phyloP scores from a whole-genome alignment of 1,284 basidiomycete genomes.

The Clitocybe nebularis region DNA sequence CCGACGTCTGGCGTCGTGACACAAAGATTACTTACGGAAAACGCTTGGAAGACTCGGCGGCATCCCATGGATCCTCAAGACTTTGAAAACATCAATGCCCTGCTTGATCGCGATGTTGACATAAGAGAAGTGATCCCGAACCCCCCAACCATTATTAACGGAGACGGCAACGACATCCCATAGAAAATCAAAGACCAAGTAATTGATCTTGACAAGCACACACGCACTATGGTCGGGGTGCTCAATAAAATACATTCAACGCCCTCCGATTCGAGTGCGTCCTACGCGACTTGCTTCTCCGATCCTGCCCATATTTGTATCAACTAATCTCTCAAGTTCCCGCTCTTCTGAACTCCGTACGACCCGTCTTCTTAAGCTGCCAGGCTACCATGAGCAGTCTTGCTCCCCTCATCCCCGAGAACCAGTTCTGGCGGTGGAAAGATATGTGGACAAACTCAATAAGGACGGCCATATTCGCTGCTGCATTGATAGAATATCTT shows the following conservation, averaged over 20 bases:
- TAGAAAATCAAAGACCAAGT: slow-evolving; percentile 78
- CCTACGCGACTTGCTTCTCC: too few relatives aligned
- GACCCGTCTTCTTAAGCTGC: slow-evolving; percentile 52
- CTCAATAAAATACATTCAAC: slow-evolving; percentile 78
- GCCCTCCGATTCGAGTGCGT: slow-evolving; percentile 52
- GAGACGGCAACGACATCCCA: not conserved
- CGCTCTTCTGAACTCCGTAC: slow-evolving; percentile 52
- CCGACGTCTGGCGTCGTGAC: too few relatives aligned
- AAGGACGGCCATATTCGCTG: slow-evolving; percentile 61
- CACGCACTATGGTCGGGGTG: slow-evolving; percentile 58
- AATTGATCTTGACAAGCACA: slow-evolving; percentile 68
- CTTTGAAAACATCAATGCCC: slow-evolving; percentile 36
- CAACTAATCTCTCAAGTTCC: slow-evolving; percentile 42
- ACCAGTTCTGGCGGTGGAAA: slow-evolving; percentile 82
- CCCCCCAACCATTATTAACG: not conserved
- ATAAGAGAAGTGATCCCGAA: slow-evolving; percentile 25
- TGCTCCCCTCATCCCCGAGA: slow-evolving; percentile 54
- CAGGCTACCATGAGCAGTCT: slow-evolving; percentile 47
- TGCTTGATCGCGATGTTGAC: slow-evolving; percentile 29
- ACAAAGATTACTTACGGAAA: too few relatives aligned
- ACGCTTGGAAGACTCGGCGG: too few relatives aligned
- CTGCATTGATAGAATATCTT: slow-evolving; percentile 66
- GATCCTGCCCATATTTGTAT: slow-evolving; percentile 3
- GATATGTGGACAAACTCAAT: slow-evolving; percentile 72
- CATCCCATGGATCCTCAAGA: slow-evolving; percentile 52